Conservation (phyloP, 495 filamentous ascomycete genomes). For the Ascobolus immersus region DNA sequence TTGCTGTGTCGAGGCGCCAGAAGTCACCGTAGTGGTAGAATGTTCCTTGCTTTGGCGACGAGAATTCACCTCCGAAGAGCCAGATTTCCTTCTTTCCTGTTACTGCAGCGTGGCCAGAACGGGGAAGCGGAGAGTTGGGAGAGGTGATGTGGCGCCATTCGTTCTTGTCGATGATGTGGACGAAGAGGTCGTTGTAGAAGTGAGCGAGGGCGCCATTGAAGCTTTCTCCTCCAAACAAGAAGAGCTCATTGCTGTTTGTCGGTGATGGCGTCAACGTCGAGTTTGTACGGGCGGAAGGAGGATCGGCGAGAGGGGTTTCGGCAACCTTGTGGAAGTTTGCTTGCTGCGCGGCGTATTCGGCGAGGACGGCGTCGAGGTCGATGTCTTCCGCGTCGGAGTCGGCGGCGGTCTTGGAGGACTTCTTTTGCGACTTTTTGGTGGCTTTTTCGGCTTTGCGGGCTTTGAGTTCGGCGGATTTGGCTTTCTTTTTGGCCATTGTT, state of each 20-base stretch:
- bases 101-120: constrained; percentile 45
- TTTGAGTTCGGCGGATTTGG: constrained; percentile 12
- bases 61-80: constrained; percentile 63
- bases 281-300: constrained; percentile 54
- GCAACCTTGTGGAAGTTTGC: constrained; percentile 84
- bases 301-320: constrained; percentile 40
- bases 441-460: constrained; percentile 12
- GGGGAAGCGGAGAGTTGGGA: constrained; percentile 73
- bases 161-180: constrained; percentile 66
- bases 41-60: constrained; percentile 78
- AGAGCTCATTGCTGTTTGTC: constrained; percentile 61
- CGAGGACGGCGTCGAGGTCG: constrained; percentile 91
- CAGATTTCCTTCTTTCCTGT: constrained; percentile 60
- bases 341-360: constrained; percentile 62
- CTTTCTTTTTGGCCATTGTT: constrained; percentile 12
- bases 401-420: constrained; percentile 16
- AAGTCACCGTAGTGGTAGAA: constrained; percentile 99
- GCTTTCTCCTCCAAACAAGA: constrained; percentile 65
- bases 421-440: constrained; percentile 13
- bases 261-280: constrained; percentile 62
- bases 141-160: constrained; percentile 73
- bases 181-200: constrained; percentile 52
- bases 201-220: constrained; percentile 36
- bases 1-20: constrained; percentile 62
- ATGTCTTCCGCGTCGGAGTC: constrained; percentile 33